phyloP scores from a whole-genome alignment of 2,329 filamentous ascomycete genomes.

The Chrysosporium queenslandicum region DNA sequence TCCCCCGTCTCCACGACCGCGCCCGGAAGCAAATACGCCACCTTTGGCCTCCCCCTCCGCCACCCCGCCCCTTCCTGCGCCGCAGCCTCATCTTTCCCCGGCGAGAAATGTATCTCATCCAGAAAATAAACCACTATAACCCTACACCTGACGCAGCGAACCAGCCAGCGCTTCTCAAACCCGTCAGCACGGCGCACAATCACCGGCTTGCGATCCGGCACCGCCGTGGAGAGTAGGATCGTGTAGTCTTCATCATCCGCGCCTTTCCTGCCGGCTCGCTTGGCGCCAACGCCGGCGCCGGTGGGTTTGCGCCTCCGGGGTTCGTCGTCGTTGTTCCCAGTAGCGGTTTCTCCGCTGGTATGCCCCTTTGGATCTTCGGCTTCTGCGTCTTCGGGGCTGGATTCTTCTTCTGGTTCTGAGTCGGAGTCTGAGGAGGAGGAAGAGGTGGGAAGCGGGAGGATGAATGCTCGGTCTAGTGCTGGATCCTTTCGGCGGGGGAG shows the following conservation, averaged over 20 bases:
- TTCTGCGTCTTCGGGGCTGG: constrained; percentile 11
- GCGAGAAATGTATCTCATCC: constrained; percentile 41
- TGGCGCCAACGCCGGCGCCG: no score
- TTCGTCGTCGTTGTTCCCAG: no score
- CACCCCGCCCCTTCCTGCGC: no score
- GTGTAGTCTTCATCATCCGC: constrained; percentile 31
- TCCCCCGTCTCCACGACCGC: constrained; percentile 49
- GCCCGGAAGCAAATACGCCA: constrained; percentile 53
- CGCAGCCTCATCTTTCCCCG: constrained; percentile 10
- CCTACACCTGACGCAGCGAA: constrained; percentile 52
- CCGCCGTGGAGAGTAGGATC: constrained; percentile 43
- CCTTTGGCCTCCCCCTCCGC: constrained; percentile 29
- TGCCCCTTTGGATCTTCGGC: constrained; percentile 7
- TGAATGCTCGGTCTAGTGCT: constrained; percentile 46
- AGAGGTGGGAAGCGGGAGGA: constrained; percentile 43
- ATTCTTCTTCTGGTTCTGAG: constrained; percentile 9
- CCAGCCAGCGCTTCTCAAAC: constrained; percentile 55
- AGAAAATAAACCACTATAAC: constrained; percentile 55
- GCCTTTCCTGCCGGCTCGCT: not conserved
- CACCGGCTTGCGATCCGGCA: constrained; percentile 40
- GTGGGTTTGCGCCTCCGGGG: no score
- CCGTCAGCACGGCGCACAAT: constrained; percentile 51
- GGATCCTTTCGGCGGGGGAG: constrained; percentile 45
- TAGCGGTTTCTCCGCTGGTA: constrained; percentile 15
- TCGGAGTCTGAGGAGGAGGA: constrained; percentile 17